Conservation (phyloP, 148 eudicot species). For the Rhododendron williamsianum region DNA sequence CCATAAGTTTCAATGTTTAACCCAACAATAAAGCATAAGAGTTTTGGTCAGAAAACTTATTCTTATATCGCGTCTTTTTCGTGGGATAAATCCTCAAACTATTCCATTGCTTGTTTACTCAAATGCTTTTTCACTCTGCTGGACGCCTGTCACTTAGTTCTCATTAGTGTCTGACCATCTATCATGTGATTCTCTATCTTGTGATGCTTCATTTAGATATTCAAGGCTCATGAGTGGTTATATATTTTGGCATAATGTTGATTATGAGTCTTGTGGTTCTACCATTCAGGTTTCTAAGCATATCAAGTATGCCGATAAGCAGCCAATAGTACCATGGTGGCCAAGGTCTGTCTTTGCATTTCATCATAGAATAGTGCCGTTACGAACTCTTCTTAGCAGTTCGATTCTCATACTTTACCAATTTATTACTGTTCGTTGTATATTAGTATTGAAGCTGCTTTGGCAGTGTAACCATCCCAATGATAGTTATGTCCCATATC, state of each 20-base stretch:
- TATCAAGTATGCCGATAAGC: conserved; percentile 85
- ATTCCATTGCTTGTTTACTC: neutral
- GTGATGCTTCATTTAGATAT: neutral
- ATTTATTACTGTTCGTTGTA: neutral
- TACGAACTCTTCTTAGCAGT: neutral
- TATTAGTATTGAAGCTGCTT: neutral
- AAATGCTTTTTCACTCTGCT: neutral
- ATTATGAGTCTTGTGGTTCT: conserved; percentile 7
- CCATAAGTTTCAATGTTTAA: neutral
- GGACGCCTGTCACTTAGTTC: neutral
- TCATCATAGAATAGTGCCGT: conserved; percentile 1
- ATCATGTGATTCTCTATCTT: neutral
- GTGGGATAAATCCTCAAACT: neutral
- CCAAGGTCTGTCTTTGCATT: conserved; percentile 53
- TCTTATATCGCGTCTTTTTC: neutral
- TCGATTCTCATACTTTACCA: neutral
- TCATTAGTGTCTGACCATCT: neutral
- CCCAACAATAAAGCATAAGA: neutral
- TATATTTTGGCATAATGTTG: neutral
- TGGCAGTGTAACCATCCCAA: neutral
- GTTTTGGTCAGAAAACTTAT: neutral
- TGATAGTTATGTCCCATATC: neutral
- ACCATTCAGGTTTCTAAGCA: conserved; percentile 69
- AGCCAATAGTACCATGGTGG: conserved; percentile 84
- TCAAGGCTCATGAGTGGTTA: neutral